phyloP scores from a whole-genome alignment of 139 green algal genomes.

The Deuterostichococcus epilithicus region DNA sequence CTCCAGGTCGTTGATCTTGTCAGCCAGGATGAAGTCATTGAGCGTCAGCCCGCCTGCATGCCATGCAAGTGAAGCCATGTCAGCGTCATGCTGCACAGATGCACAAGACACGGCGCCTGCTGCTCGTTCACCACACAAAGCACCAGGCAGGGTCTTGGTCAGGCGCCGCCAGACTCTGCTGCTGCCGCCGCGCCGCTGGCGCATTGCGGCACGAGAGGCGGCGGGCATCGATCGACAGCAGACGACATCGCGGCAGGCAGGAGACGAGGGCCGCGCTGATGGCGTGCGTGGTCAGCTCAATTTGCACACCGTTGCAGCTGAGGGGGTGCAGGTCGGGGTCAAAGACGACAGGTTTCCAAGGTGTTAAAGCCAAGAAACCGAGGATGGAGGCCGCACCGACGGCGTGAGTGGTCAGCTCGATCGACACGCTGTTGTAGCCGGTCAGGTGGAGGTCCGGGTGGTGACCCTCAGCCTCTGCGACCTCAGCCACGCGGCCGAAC shows the following conservation, averaged over 20 bases:
- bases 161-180: too few relatives aligned
- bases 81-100: not conserved
- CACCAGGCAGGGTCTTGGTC: too few relatives aligned
- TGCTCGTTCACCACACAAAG: too few relatives aligned
- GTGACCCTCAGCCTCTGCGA: constrained; percentile 66
- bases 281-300: too few relatives aligned
- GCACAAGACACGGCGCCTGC: too few relatives aligned
- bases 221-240: too few relatives aligned
- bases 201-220: too few relatives aligned
- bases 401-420: constrained; percentile 55
- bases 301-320: too few relatives aligned
- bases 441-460: constrained; percentile 58
- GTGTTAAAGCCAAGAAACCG: too few relatives aligned
- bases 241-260: too few relatives aligned
- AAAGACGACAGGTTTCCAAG: not conserved
- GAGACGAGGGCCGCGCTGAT: too few relatives aligned
- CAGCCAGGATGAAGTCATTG: constrained; percentile 91
- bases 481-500: constrained; percentile 39
- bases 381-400: constrained; percentile 31
- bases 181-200: too few relatives aligned
- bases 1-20: constrained; percentile 71
- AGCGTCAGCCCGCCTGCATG: constrained; percentile 74
- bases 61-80: not conserved
- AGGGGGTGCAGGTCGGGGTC: not conserved
- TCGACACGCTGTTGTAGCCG: constrained; percentile 52